Evolutionary conservation across 139 green algal species (phyloP), one percentile per base, ranked within the genome.

Genomic region (Nannochloris sp.): DNA sequence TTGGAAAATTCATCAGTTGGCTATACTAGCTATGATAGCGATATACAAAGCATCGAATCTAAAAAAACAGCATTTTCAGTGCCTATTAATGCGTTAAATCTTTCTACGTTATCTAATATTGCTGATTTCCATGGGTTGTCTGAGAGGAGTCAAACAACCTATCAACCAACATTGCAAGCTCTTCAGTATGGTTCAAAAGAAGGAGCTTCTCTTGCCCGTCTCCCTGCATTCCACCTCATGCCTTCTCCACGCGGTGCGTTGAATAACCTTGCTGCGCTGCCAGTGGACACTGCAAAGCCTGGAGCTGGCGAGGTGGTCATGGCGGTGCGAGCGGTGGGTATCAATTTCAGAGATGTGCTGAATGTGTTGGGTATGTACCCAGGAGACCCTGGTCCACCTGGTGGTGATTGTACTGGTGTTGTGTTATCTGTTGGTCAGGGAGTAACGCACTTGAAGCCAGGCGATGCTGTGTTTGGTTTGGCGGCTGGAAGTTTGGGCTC

Each of bases 391-490:
- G 72, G 72, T 0, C 46, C 72, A 4, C 80, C 80, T 0, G 82
- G 82, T 6, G 80, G 77, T 51, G 82, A 89, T 57, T 84, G 71
- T 27, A 61, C 80, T 3, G 82, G 82, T 19, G 67, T 87, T 4
- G 66, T 89, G 30, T 54, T 88, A 27, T 61, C 69, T n/a, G 54
- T 58, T 7, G 77, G 80, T 3, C 13, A 46, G n/a, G 39, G 39
- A 33, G 53, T 69, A 3, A 63, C 30, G 1, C 31, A 37, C 30
- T 25, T 72, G 32, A 23, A 24, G 13, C 61, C 61, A 35, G 86
- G 89, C 3, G 76, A 89, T 24, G 65, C 73, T 1, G 86, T 93
- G 38, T 92, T 92, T 81, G 89, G 89, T 8, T 59, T 96, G 35
- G 84, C 89, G 0, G 61, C 64, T 2, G 89, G 89, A 46, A 84